Conservation (phyloP, 148 eudicot species). For the Tetragonia tetragonoides region DNA sequence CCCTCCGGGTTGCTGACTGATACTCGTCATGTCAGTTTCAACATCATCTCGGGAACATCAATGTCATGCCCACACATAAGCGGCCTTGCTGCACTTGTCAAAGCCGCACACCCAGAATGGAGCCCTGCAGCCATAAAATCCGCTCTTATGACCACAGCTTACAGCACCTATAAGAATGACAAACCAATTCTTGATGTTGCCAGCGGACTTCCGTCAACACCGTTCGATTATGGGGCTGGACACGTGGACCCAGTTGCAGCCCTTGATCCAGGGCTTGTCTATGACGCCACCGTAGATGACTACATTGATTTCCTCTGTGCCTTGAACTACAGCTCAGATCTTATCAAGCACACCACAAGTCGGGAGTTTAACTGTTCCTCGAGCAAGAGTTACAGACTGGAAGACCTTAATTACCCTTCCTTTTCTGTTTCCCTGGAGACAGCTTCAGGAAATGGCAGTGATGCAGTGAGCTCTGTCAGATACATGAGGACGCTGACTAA, state of each 20-base stretch:
- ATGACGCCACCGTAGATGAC: slow-evolving; percentile 52
- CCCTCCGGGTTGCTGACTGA: slow-evolving; percentile 60
- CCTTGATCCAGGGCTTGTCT: slow-evolving; percentile 79
- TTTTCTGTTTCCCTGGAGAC: slow-evolving; percentile 61
- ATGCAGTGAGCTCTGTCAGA: slow-evolving; percentile 39
- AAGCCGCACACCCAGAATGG: slow-evolving; percentile 73
- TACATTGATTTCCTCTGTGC: slow-evolving; percentile 81
- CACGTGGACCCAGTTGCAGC: slow-evolving; percentile 72
- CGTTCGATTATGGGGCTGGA: slow-evolving; percentile 79
- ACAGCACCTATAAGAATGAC: slow-evolving; percentile 56
- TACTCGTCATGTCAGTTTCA: slow-evolving; percentile 59
- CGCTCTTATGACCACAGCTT: slow-evolving; percentile 83
- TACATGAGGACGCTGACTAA: slow-evolving; percentile 74
- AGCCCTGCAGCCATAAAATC: slow-evolving; percentile 82
- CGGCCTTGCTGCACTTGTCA: slow-evolving; percentile 75
- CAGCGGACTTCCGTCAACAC: slow-evolving; percentile 55
- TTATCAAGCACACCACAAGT: slow-evolving; percentile 40
- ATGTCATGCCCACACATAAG: slow-evolving; percentile 93
- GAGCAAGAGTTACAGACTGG: slow-evolving; percentile 43
- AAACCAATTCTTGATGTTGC: slow-evolving; percentile 53
- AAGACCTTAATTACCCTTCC: slow-evolving; percentile 78
- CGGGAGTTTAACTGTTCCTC: slow-evolving; percentile 39
- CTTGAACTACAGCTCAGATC: slow-evolving; percentile 49
- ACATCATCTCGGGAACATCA: slow-evolving; percentile 89
- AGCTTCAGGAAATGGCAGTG: slow-evolving; percentile 46